phyloP scores from a whole-genome alignment of 495 filamentous ascomycete species.

The Clavariopsis aquatica region DNA sequence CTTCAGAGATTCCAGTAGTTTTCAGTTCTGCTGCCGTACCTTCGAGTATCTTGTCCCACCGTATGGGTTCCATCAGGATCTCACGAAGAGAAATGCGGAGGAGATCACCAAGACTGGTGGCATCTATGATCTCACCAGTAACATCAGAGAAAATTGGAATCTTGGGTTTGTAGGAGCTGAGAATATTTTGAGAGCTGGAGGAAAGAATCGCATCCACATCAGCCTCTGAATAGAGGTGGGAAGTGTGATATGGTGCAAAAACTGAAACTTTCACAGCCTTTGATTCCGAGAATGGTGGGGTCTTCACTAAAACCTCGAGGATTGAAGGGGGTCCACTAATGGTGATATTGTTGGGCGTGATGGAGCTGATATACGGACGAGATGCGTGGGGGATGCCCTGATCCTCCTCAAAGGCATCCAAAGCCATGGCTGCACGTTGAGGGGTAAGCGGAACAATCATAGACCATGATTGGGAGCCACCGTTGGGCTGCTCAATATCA shows the following conservation, averaged over 20 bases:
- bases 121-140: constrained; percentile 15
- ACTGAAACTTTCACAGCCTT: constrained; percentile 13
- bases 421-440: constrained; percentile 14
- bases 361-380: constrained; percentile 27
- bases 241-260: constrained; percentile 29
- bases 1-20: background rate
- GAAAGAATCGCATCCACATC: constrained; percentile 28
- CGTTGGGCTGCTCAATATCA: constrained; percentile 17
- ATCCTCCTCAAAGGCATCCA: constrained; percentile 28
- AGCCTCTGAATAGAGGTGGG: constrained; percentile 24
- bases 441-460: constrained; percentile 23
- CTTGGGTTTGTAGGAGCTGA: constrained; percentile 21
- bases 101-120: constrained; percentile 17
- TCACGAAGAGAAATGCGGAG: constrained; percentile 15
- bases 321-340: constrained; percentile 29
- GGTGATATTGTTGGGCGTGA: constrained; percentile 20
- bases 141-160: constrained; percentile 26
- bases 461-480: constrained; percentile 23
- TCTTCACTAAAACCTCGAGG: constrained; percentile 15
- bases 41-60: constrained; percentile 29
- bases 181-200: constrained; percentile 13
- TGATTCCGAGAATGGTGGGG: constrained; percentile 17
- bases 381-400: constrained; percentile 25
- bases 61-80: constrained; percentile 26
- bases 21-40: constrained; percentile 11